phyloP scores from a whole-genome alignment of 306 rosid genomes.

The Fragaria iinumae region DNA sequence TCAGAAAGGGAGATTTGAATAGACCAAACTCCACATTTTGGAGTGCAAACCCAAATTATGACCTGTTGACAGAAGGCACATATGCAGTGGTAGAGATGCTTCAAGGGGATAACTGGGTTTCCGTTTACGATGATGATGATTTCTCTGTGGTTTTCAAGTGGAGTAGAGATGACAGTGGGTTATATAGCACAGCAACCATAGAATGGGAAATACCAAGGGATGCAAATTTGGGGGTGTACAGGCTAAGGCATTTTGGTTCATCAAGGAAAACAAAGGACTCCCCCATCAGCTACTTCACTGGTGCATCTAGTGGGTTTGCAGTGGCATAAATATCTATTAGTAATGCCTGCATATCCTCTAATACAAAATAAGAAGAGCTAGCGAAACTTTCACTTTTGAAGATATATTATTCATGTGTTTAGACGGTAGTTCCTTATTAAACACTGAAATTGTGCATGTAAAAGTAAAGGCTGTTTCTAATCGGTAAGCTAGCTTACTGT shows the following conservation, averaged over 20 bases:
- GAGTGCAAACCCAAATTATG: conserved; percentile 75
- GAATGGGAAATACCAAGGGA: conserved; percentile 73
- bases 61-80: conserved; percentile 80
- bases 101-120: conserved; percentile 51
- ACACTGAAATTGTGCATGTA: too few relatives aligned
- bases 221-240: conserved; percentile 52
- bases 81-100: conserved; percentile 64
- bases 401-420: neutral
- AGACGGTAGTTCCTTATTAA: neutral
- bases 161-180: conserved; percentile 44
- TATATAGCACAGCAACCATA: conserved; percentile 42
- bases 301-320: conserved; percentile 69
- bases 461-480: neutral
- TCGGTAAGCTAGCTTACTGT: conserved; percentile 17
- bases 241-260: conserved; percentile 74
- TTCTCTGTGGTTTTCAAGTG: conserved; percentile 64
- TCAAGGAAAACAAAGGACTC: conserved; percentile 42
- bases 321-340: conserved; percentile 40
- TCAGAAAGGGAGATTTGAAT: conserved; percentile 40
- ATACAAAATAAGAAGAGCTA: conserved; percentile 14
- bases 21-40: conserved; percentile 60
- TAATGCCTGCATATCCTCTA: neutral
- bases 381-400: neutral
- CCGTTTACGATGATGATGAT: conserved; percentile 72
- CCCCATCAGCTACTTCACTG: conserved; percentile 52